These are phyloP conservation scores for Dryas octopetala DNA, from an alignment of 306 rosid genomes.

Conservation along the genomic window DNA sequence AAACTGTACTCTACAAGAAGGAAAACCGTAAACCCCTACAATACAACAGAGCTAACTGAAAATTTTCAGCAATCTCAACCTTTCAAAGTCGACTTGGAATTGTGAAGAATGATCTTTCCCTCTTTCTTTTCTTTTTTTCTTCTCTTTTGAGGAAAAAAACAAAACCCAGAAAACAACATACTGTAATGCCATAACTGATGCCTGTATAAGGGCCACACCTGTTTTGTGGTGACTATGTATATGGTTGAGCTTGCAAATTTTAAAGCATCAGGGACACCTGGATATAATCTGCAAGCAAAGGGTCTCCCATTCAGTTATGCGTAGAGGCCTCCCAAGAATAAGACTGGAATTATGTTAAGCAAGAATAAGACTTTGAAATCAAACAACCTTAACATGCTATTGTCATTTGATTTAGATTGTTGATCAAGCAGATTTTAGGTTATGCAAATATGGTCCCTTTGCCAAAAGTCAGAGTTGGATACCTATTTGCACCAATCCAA, in stretches of 20 bases:
- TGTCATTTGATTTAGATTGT: not conserved
- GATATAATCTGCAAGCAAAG: conserved; percentile 59
- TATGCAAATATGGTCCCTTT: conserved; percentile 6
- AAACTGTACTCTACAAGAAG: not conserved
- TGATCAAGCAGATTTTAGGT: not conserved
- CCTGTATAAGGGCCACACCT: conserved; percentile 40
- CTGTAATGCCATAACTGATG: conserved; percentile 11
- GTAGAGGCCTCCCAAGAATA: not conserved
- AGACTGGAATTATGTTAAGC: not conserved
- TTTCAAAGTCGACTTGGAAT: not conserved
- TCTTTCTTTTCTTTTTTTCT: no score
- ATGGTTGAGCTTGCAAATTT: conserved; percentile 75
- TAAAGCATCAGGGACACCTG: conserved; percentile 74
- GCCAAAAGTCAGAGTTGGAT: conserved; percentile 26
- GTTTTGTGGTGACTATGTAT: conserved; percentile 82
- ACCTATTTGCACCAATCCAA: conserved; percentile 95
- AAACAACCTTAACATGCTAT: not conserved
- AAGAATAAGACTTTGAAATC: no score
- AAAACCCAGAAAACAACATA: not conserved
- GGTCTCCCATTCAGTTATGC: conserved; percentile 17
- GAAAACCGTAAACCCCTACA: no score
- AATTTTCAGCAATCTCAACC: not conserved
- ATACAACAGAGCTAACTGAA: not conserved
- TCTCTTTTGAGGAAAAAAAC: not conserved
- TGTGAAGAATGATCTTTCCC: no score